Percentiles rank a stretch among this genome's conserved stretches.
Conservation (phyloP, 2,329 filamentous ascomycete genomes). For the Zasmidium citrigriseum region DNA sequence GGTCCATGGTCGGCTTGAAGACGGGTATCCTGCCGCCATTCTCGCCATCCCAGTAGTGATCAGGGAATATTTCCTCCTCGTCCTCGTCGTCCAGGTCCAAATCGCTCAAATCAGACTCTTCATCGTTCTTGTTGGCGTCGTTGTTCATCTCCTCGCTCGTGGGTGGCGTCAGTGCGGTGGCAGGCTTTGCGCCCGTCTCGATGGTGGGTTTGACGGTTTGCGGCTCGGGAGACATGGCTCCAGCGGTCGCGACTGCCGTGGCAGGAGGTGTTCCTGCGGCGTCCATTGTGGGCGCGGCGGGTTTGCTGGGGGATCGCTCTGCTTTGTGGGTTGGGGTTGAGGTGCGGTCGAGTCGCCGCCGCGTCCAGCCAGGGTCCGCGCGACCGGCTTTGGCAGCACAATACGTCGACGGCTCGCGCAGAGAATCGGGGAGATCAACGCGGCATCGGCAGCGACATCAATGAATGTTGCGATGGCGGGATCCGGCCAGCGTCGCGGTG, state of each 20-base stretch:
- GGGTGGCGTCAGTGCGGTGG: slow-evolving; percentile 50
- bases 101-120: slow-evolving; percentile 51
- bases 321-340: background rate
- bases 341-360: background rate
- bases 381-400: background rate
- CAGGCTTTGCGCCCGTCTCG: slow-evolving; percentile 24
- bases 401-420: background rate
- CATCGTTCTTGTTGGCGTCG: slow-evolving; percentile 41
- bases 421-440: background rate
- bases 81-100: slow-evolving; percentile 47
- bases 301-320: background rate
- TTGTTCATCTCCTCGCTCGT: slow-evolving; percentile 53
- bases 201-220: slow-evolving; percentile 29
- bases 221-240: slow-evolving; percentile 26
- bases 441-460: background rate
- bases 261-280: slow-evolving; percentile 6
- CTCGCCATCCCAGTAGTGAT: slow-evolving; percentile 73
- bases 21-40: slow-evolving; percentile 76
- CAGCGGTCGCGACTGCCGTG: slow-evolving; percentile 13
- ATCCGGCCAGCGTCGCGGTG: background rate
- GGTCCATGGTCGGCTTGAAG: slow-evolving; percentile 92
- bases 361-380: background rate
- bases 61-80: slow-evolving; percentile 68
- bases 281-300: slow-evolving; percentile 9
- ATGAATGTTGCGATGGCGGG: background rate